Percentiles rank a stretch among this genome's conserved stretches.
Conservation (phyloP, 345 rosid species). For the Triadica sebifera region DNA sequence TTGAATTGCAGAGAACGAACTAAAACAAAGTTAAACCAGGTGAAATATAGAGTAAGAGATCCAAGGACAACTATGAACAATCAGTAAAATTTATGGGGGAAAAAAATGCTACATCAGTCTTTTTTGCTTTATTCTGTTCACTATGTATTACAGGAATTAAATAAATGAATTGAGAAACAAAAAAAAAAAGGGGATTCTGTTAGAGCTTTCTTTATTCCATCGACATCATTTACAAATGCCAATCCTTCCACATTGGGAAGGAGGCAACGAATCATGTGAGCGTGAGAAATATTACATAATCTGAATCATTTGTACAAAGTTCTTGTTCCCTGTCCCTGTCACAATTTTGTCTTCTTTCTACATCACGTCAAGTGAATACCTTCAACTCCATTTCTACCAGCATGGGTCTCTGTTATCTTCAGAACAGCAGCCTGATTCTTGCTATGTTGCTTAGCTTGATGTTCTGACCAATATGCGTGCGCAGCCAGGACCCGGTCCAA, state of each 20-base stretch:
- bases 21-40: too few relatives aligned
- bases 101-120: neutral
- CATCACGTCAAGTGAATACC: conserved; percentile 26
- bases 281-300: conserved; percentile 39
- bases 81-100: neutral
- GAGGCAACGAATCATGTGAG: conserved; percentile 44
- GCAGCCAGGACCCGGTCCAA: conserved; percentile 88
- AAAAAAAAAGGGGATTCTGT: conserved; percentile 8
- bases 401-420: conserved; percentile 25
- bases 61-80: neutral
- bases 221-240: conserved; percentile 50
- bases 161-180: conserved; percentile 22
- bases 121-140: neutral
- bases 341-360: conserved; percentile 23
- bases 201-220: conserved; percentile 38
- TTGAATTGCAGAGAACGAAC: too few relatives aligned
- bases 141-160: conserved; percentile 24
- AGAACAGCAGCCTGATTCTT: conserved; percentile 39
- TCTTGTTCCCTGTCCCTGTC: conserved; percentile 20
- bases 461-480: conserved; percentile 76
- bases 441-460: conserved; percentile 69
- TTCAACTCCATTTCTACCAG: conserved; percentile 23
- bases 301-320: conserved; percentile 47
- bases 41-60: too few relatives aligned
- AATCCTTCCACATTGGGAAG: conserved; percentile 10